Evolutionary conservation across 1,139 yeast species (phyloP), one percentile per base, ranked within the genome.

Genomic region (Zygosaccharomyces pseudobailii): DNA sequence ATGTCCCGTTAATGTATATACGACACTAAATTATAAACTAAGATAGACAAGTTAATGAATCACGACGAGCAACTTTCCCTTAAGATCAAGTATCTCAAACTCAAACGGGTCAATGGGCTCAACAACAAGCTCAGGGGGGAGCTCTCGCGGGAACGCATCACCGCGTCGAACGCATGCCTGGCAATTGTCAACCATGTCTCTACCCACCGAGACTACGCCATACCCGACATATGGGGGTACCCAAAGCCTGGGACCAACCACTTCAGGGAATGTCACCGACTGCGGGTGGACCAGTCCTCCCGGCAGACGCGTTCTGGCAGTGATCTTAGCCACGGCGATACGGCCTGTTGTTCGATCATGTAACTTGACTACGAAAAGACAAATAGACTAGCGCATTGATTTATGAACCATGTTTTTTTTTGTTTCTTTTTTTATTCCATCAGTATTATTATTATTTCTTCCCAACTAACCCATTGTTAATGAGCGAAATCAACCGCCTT

Each of bases 141-240:
- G 43, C 65, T 86, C 39, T 63, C 73, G 6, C 68, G 79, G 47
- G 82, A 83, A 6, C 68, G 94, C 50, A 78, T 83, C 7, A 79
- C 83, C 33, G 86, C 88, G 3, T 82, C 88, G 17, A 79, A 78
- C 54, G 86, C 88, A 6, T 79, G 86, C 36, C 67, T 75, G 58
- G 73, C 65, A 53, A 73, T 58, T 21, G 67, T 70, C 10, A 72
- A 75, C 48, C 74, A 73, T 50, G 70, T 76, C 5, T 68, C 73
- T 36, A 72, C 70, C 27, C 72, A 75, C 13, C 78, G 76, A 23
- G 87, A 80, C 56, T 78, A 74, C 55, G 66, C 78, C 30, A 59
- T 80, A 7, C 80, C 84, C 0, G 72, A 71, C 24, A 48, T 78
- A 3, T 79, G 84, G 80, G 74, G 74, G 3, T 69, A 70, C 46